Evolutionary conservation across 1,284 basidiomycete species (phyloP).

Genomic region (Veloporphyrellus conicus): DNA sequence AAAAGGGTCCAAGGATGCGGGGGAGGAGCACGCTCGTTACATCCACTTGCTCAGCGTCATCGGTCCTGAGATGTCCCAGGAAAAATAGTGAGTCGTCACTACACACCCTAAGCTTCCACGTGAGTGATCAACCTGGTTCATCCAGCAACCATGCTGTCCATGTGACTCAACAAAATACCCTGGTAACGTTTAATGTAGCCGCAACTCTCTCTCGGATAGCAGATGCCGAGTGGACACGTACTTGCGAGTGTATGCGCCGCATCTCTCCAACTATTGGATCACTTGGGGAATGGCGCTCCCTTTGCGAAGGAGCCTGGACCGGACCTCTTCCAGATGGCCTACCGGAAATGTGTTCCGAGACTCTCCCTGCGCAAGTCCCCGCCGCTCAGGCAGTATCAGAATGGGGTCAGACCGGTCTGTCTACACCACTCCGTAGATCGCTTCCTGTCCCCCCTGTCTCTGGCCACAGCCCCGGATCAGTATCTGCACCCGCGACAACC

Average conservation of each 20-base stretch:
- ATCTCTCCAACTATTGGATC: constrained; percentile 61
- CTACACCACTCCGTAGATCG: constrained; percentile 17
- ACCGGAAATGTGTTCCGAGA: constrained; percentile 32
- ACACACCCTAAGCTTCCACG: neutral
- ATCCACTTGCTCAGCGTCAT: constrained; percentile 67
- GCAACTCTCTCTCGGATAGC: constrained; percentile 63
- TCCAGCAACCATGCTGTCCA: constrained; percentile 61
- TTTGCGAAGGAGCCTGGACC: constrained; percentile 72
- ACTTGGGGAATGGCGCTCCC: constrained; percentile 63
- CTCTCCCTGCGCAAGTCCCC: neutral
- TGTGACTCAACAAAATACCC: constrained; percentile 57
- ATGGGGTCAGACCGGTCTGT: constrained; percentile 28
- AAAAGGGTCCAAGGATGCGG: constrained; percentile 62
- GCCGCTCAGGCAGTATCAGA: constrained; percentile 20
- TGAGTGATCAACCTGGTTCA: constrained; percentile 10
- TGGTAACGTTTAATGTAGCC: constrained; percentile 57
- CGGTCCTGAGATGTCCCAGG: constrained; percentile 72
- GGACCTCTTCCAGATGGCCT: constrained; percentile 53
- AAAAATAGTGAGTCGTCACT: constrained; percentile 59
- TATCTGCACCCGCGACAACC: constrained; percentile 2
- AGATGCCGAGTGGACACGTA: constrained; percentile 70
- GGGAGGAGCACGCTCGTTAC: constrained; percentile 72
- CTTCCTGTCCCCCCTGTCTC: constrained; percentile 25
- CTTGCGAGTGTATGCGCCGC: constrained; percentile 65
- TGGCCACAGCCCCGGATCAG: constrained; percentile 11